Base-by-base conservation (phyloP, 1,284 basidiomycete genomes). In the Cryptococcus sp. region DNA sequence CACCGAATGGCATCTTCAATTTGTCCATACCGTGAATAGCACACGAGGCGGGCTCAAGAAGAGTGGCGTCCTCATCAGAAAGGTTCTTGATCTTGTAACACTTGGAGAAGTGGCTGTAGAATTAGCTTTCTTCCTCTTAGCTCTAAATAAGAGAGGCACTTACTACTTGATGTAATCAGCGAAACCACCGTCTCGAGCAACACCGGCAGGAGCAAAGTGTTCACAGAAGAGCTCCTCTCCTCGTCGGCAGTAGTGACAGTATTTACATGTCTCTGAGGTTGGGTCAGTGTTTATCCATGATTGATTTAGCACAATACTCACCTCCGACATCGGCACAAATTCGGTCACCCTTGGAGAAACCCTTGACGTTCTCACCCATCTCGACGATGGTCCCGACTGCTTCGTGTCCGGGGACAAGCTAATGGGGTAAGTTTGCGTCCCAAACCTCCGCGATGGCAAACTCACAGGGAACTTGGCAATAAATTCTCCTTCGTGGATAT, bases 21-120 rank as follows among this genome's bases (percentile, higher is more conserved):
- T 88, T 89, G 79, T 92, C 90, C 58, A 90, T 82, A 11, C 90
- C 90, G 76, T 93, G 90, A 53, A 93, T 83, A 14, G 90, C 90
- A 71, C 90, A 93, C 13, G 89, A 85, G 4, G 89, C 87, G 15
- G 90, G 90, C 73, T 93, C 90, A 53, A 92, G 79, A n/a, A 93
- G 82, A 4, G 88, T 90, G 0, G 90, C 86, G 66, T 92, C 88
- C 74, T 89, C 86, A 66, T 92, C 89, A n/a, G 84, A 82, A 46
- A 92, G 81, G 76, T 91, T 91, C 67, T 86, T 76, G 70, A 92
- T 87, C 76, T 87, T 87, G 82, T 87, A 92, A 34, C 89, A 80
- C 71, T 90, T 91, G 69, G 84, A 82, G 50, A 76, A 75, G 54
- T 80, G 71, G 70, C 79, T 80, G 53, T 0, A 31, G 50, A 57